phyloP scores from a whole-genome alignment of 148 eudicot species.

The Heliamphora exappendiculata region DNA sequence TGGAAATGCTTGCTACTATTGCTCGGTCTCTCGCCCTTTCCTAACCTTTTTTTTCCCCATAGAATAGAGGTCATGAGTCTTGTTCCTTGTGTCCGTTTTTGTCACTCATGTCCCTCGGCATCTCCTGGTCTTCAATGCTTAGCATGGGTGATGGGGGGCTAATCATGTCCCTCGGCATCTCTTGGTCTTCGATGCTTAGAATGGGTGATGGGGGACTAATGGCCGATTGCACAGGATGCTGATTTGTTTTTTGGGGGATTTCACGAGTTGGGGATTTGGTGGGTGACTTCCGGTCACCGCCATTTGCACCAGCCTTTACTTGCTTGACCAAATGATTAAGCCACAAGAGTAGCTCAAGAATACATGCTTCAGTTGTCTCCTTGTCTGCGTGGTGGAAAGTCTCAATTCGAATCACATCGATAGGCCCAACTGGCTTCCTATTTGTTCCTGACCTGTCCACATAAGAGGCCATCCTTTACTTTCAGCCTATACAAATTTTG shows the following conservation, averaged over 20 bases:
- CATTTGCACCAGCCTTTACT: constrained; percentile 25
- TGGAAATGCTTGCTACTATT: constrained; percentile 21
- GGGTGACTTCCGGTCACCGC: constrained; percentile 15
- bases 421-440: constrained; percentile 36
- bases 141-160: constrained; percentile 9
- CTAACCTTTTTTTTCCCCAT: neutral
- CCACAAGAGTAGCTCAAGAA: constrained; percentile 64
- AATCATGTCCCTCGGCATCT: no score
- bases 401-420: constrained; percentile 54
- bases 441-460: constrained; percentile 53
- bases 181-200: constrained; percentile 16
- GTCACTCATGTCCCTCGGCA: constrained; percentile 11
- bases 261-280: constrained; percentile 21
- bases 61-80: constrained; percentile 20
- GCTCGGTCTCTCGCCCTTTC: constrained; percentile 15
- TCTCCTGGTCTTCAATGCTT: constrained; percentile 23
- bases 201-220: constrained; percentile 11
- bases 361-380: constrained; percentile 60
- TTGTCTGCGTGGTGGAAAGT: constrained; percentile 87
- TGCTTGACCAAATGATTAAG: constrained; percentile 58
- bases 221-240: constrained; percentile 6
- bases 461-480: neutral
- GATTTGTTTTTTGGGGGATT: constrained; percentile 14
- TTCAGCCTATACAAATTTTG: neutral
- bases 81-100: constrained; percentile 10